Evolutionary conservation across 495 filamentous ascomycete genomes (phyloP).

Genomic region (Sordaria brevicollis): DNA sequence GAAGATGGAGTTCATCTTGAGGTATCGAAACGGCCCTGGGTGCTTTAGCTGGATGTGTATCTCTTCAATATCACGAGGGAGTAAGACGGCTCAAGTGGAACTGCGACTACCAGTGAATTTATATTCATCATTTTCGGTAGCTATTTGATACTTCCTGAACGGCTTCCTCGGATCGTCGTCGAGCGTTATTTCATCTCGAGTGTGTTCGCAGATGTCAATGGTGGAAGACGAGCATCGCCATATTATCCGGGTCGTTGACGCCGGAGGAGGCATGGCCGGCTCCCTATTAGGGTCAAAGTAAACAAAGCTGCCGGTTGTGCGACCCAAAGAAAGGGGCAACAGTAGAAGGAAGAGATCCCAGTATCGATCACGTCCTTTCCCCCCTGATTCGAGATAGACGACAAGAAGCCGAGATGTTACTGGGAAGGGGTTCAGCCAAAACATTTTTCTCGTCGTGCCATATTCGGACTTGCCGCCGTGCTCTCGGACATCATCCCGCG

Average conservation of each 20-base stretch:
- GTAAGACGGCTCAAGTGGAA: background rate
- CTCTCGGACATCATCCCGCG: background rate
- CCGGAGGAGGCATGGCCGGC: slow-evolving; percentile 10
- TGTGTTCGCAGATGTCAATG: background rate
- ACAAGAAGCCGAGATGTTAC: background rate
- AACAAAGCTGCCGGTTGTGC: slow-evolving; percentile 1
- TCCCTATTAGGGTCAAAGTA: slow-evolving; percentile 1
- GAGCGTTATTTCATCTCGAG: background rate
- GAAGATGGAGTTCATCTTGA: slow-evolving; percentile 11
- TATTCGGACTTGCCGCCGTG: background rate
- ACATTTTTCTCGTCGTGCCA: background rate
- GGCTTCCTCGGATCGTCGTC: background rate
- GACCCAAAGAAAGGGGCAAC: background rate
- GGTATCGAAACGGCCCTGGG: background rate
- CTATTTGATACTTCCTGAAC: background rate
- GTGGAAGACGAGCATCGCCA: background rate
- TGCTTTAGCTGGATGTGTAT: background rate
- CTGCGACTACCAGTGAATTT: background rate
- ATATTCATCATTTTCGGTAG: background rate
- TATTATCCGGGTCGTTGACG: slow-evolving; percentile 3
- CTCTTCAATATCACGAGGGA: background rate
- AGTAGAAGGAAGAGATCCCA: background rate
- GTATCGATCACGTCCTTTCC: background rate
- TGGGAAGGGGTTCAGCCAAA: background rate
- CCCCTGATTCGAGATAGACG: background rate